Evolutionary conservation across 495 filamentous ascomycete genomes (phyloP).

Genomic region (Neurospora sp.): DNA sequence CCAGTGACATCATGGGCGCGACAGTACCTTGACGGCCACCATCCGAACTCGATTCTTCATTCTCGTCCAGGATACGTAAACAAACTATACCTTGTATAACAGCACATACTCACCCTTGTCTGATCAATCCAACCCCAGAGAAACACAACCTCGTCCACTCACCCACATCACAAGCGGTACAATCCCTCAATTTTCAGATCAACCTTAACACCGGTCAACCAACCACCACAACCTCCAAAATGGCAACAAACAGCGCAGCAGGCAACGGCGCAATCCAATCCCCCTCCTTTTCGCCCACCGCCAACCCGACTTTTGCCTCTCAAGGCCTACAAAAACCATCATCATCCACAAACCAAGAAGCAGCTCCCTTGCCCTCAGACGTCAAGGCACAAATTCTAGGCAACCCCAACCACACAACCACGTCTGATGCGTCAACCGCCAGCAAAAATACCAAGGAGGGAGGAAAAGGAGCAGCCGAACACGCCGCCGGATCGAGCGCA

Average conservation of each 20-base stretch:
- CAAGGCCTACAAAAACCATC: conserved; percentile 8
- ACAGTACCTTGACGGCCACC: neutral
- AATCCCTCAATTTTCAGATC: neutral
- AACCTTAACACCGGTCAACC: neutral
- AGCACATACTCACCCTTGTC: too few species aligned
- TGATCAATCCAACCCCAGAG: neutral
- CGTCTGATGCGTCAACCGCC: neutral
- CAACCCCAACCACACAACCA: neutral
- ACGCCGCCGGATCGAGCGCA: neutral
- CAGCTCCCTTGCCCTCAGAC: conserved; percentile 7
- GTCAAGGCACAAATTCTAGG: conserved; percentile 11
- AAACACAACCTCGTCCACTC: neutral
- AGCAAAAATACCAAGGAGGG: neutral
- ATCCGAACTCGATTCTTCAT: neutral
- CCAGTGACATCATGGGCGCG: conserved; percentile 1
- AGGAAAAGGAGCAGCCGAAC: neutral
- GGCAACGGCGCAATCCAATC: conserved; percentile 4
- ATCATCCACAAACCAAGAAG: neutral
- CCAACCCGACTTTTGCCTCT: conserved; percentile 17
- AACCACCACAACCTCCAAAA: neutral
- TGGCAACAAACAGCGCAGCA: conserved; percentile 24
- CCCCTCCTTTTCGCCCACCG: neutral
- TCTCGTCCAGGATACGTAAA: too few species aligned
- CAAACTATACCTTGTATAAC: too few species aligned
- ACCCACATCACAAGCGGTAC: neutral